Conservation (phyloP, 306 rosid genomes). For the Fagus sylvatica region DNA sequence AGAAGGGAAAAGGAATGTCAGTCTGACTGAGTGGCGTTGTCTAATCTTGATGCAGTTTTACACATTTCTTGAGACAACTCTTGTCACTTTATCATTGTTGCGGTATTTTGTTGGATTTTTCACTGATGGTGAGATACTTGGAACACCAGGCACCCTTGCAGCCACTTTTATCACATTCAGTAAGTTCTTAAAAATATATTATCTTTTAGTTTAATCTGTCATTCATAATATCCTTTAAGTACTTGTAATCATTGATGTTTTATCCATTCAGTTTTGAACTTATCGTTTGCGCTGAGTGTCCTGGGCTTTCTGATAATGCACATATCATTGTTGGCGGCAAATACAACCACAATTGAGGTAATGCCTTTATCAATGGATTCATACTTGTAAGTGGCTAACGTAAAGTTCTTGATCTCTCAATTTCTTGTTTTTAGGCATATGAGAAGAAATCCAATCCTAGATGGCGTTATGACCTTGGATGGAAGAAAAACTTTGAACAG, state of each 20-base stretch:
- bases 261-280: constrained; percentile 60
- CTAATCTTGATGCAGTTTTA: constrained; percentile 56
- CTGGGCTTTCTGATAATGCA: constrained; percentile 74
- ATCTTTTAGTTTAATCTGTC: constrained; percentile 4
- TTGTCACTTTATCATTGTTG: constrained; percentile 60
- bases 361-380: constrained; percentile 20
- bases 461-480: constrained; percentile 73
- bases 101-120: constrained; percentile 62
- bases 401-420: constrained; percentile 14
- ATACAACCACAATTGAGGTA: constrained; percentile 83
- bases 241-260: constrained; percentile 9
- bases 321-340: constrained; percentile 50
- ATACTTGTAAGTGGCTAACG: constrained; percentile 8
- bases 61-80: constrained; percentile 69
- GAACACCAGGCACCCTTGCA: constrained; percentile 52
- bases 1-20: neutral
- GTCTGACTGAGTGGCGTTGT: constrained; percentile 9
- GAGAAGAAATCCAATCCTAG: constrained; percentile 50
- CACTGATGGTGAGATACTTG: constrained; percentile 57
- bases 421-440: constrained; percentile 50
- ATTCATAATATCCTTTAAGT: constrained; percentile 6
- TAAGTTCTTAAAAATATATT: constrained; percentile 34
- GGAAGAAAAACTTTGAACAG: constrained; percentile 64
- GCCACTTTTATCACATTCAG: constrained; percentile 68
- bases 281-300: constrained; percentile 59